Evolutionary conservation across 2,329 filamentous ascomycete genomes (phyloP).

Genomic region (Trichoderma afroharzianum): DNA sequence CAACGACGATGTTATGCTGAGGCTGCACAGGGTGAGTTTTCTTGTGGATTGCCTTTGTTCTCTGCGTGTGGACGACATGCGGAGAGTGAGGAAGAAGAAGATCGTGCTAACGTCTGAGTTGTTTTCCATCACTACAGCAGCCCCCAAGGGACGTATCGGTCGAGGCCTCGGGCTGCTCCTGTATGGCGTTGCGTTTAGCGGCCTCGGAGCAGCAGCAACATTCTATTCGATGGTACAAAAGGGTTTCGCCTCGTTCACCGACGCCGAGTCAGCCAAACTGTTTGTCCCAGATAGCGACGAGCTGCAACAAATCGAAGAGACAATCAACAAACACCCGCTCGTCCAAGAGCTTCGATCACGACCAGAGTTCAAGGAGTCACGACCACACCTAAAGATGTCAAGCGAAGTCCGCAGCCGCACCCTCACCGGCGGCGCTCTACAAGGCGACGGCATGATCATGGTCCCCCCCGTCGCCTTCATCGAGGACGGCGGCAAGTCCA

Average conservation of each 20-base stretch:
- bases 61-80: not conserved
- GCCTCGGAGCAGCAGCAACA: constrained; percentile 33
- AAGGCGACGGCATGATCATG: constrained; percentile 70
- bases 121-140: not conserved
- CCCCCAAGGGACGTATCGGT: constrained; percentile 23
- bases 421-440: constrained; percentile 76
- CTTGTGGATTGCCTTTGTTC: not conserved
- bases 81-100: not conserved
- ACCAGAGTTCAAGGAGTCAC: constrained; percentile 66
- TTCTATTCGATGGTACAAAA: constrained; percentile 35
- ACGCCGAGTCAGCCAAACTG: constrained; percentile 68
- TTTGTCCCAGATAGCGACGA: constrained; percentile 58
- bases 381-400: constrained; percentile 86
- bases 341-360: constrained; percentile 63
- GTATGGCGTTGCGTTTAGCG: constrained; percentile 30
- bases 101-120: not conserved
- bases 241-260: constrained; percentile 43
- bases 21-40: constrained; percentile 25
- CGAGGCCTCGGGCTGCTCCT: constrained; percentile 26
- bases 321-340: constrained; percentile 74
- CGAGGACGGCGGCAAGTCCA: constrained; percentile 64
- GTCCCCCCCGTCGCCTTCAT: constrained; percentile 79
- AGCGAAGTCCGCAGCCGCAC: constrained; percentile 64
- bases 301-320: constrained; percentile 61
- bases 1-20: constrained; percentile 26